Conservation (phyloP, 2,329 filamentous ascomycete genomes). For the Hypoxylon sp. region DNA sequence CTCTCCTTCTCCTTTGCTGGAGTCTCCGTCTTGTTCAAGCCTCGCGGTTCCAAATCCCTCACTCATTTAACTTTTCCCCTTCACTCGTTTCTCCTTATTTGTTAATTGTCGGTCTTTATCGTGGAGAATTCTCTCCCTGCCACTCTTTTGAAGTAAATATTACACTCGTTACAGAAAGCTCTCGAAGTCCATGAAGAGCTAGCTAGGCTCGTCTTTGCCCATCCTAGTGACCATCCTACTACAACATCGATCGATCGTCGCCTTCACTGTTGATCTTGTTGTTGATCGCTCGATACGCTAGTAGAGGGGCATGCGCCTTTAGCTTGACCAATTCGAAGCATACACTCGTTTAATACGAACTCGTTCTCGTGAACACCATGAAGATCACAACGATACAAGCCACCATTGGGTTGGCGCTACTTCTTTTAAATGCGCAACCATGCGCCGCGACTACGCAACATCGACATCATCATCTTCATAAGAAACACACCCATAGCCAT, state of each 20-base stretch:
- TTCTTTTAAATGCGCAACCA: slow-evolving; percentile 62
- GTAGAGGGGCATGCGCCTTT: slow-evolving; percentile 28
- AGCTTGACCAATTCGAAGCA: slow-evolving; percentile 28
- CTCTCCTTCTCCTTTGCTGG: slow-evolving; percentile 36
- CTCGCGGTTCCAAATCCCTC: slow-evolving; percentile 34
- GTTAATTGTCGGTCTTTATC: slow-evolving; percentile 40
- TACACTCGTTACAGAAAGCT: slow-evolving; percentile 31
- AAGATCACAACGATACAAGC: slow-evolving; percentile 67
- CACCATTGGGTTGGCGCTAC: slow-evolving; percentile 65
- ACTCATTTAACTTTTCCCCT: slow-evolving; percentile 27
- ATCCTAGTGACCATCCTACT: slow-evolving; percentile 20
- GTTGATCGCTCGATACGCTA: slow-evolving; percentile 42
- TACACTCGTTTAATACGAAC: slow-evolving; percentile 44
- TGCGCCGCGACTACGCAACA: slow-evolving; percentile 56
- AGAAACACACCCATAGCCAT: slow-evolving; percentile 57
- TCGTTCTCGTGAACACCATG: slow-evolving; percentile 59
- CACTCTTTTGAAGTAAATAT: slow-evolving; percentile 41
- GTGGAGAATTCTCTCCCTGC: slow-evolving; percentile 39
- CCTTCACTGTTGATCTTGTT: slow-evolving; percentile 40
- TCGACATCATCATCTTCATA: slow-evolving; percentile 59
- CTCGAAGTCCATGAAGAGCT: slow-evolving; percentile 14
- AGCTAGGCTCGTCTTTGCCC: slow-evolving; percentile 20
- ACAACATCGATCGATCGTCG: slow-evolving; percentile 38
- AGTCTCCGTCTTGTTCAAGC: slow-evolving; percentile 21
- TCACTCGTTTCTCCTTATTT: slow-evolving; percentile 30